Percentiles rank a stretch among this genome's conserved stretches.
Conservation (phyloP, 139 green algal genomes). For the Zygnema cylindricum region DNA sequence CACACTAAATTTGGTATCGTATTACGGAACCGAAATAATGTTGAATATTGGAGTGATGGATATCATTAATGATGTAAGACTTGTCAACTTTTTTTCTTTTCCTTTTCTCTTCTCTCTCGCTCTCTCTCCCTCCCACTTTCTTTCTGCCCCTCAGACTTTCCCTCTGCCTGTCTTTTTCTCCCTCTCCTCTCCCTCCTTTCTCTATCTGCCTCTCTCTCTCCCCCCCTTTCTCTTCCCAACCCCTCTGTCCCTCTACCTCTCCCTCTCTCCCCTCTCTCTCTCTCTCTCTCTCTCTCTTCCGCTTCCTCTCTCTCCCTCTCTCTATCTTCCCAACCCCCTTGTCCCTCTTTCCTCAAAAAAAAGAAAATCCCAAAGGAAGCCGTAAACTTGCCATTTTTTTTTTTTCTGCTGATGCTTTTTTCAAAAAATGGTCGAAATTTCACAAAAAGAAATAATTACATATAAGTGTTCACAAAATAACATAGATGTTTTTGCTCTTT, state of each 20-base stretch:
- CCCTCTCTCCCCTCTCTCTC: too few species aligned
- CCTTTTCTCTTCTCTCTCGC: background rate
- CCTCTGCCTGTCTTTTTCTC: conserved; percentile 10
- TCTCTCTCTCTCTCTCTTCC: background rate
- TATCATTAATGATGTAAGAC: conserved; percentile 41
- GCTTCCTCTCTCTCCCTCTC: background rate
- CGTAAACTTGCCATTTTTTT: too few species aligned
- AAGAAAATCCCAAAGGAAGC: too few species aligned
- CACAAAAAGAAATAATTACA: too few species aligned
- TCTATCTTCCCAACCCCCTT: background rate
- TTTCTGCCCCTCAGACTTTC: background rate
- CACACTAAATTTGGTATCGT: conserved; percentile 19
- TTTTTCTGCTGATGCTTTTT: too few species aligned
- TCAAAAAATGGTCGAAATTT: too few species aligned
- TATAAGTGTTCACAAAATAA: too few species aligned
- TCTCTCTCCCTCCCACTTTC: background rate
- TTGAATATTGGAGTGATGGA: conserved; percentile 27
- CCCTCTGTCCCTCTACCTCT: too few species aligned
- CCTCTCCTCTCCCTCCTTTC: background rate
- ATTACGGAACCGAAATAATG: background rate
- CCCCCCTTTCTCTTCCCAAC: too few species aligned
- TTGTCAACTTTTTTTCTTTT: background rate
- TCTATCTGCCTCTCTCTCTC: background rate
- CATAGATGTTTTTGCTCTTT: too few species aligned
- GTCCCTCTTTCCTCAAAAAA: background rate